These are phyloP conservation scores for Penicillium concentricum DNA, from an alignment of 2,329 filamentous ascomycete species.

Conservation along the genomic window DNA sequence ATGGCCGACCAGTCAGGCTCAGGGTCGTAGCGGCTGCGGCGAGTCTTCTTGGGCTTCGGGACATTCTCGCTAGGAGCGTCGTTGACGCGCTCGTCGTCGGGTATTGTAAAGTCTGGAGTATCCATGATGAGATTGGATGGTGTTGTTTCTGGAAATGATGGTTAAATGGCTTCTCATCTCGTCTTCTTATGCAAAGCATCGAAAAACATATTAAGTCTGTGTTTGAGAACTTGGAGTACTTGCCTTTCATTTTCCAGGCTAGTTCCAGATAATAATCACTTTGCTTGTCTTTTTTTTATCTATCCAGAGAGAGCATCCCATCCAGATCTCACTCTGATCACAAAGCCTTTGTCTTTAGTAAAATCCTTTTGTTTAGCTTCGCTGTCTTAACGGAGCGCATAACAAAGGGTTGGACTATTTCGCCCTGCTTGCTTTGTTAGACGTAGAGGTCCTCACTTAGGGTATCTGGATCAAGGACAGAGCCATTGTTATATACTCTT, in stretches of 20 bases:
- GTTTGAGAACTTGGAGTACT: neutral
- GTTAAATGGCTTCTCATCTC: neutral
- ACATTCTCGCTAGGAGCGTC: conserved; percentile 32
- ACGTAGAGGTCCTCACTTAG: neutral
- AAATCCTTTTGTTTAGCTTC: neutral
- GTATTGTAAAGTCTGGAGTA: neutral
- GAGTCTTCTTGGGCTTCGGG: conserved; percentile 15
- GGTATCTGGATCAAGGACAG: conserved; percentile 1
- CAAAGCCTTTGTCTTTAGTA: conserved; percentile 2
- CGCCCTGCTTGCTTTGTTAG: neutral
- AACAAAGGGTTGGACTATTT: neutral
- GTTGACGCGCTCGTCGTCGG: conserved; percentile 15
- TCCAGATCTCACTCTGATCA: neutral
- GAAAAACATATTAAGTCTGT: neutral
- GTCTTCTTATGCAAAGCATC: conserved; percentile 1
- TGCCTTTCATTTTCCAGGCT: conserved; percentile 3
- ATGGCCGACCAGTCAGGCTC: conserved; percentile 25
- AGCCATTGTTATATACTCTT: neutral
- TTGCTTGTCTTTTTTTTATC: neutral
- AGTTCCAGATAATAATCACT: neutral
- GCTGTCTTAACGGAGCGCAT: neutral
- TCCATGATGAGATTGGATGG: neutral
- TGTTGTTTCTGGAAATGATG: neutral
- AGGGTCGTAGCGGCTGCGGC: conserved; percentile 21
- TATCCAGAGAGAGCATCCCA: neutral